These are phyloP conservation scores for Pythium vanterpoolii DNA, from an alignment of 352 stramenopile genomes.

Conservation along the genomic window DNA sequence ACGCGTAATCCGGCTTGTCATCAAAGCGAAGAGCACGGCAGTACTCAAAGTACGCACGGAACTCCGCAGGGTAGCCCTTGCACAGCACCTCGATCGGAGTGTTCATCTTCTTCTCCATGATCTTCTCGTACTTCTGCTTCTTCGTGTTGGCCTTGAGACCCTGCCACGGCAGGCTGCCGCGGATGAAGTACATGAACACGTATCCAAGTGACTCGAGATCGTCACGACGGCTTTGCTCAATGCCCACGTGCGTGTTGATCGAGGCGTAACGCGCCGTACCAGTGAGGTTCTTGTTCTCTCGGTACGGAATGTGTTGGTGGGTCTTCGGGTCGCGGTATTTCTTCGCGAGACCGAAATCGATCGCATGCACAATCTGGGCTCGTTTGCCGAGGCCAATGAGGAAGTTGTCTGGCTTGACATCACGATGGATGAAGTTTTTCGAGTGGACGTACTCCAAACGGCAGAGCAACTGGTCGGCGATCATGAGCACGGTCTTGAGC, in stretches of 20 bases:
- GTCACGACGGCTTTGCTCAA: conserved; percentile 97
- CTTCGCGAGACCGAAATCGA: conserved; percentile 90
- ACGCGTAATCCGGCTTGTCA: conserved; percentile 87
- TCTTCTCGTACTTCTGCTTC: conserved; percentile 97
- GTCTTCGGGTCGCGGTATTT: conserved; percentile 89
- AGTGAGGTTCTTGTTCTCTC: conserved; percentile 91
- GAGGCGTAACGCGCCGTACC: conserved; percentile 97
- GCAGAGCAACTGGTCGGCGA: conserved; percentile 84
- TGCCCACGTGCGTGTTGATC: conserved; percentile 98
- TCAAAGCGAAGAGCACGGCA: conserved; percentile 83
- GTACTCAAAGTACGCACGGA: conserved; percentile 97
- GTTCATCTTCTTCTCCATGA: conserved; percentile 99
- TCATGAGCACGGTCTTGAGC: conserved; percentile 97
- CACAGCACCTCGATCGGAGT: conserved; percentile 91
- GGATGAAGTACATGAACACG: conserved; percentile 94
- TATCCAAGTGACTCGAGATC: conserved; percentile 97
- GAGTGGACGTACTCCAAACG: conserved; percentile 87
- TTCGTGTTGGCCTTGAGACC: conserved; percentile 95
- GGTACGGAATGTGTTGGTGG: conserved; percentile 89
- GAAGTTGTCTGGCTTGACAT: conserved; percentile 91
- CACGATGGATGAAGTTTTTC: conserved; percentile 89
- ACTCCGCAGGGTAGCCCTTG: conserved; percentile 95
- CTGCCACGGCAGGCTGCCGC: conserved; percentile 96
- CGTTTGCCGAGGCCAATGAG: conserved; percentile 85
- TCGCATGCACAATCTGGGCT: conserved; percentile 84